A percentile compares a stretch with the other conserved stretches of the same genome.
Evolutionary conservation across 73 alveolate species (phyloP).

Genomic region (Tetrahymena malaccensis): DNA sequence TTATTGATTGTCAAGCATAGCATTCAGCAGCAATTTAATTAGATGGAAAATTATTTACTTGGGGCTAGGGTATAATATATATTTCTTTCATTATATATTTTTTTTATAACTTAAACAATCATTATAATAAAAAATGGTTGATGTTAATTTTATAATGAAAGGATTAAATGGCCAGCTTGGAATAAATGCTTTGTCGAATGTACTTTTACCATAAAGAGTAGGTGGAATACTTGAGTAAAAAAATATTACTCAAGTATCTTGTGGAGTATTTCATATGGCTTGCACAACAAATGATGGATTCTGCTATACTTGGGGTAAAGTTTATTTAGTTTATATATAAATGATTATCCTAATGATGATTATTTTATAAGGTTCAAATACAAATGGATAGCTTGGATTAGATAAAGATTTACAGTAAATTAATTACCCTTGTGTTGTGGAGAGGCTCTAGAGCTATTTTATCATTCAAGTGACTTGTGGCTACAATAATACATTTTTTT

Average conservation of each 20-base stretch:
- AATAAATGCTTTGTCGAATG: background rate
- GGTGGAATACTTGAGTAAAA: constrained; percentile 13
- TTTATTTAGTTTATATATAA: background rate
- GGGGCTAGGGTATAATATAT: constrained; percentile 23
- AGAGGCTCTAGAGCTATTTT: constrained; percentile 6
- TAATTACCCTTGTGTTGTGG: background rate
- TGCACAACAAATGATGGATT: constrained; percentile 36
- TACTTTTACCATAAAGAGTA: constrained; percentile 5
- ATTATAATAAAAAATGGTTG: too few species aligned
- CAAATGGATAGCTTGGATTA: constrained; percentile 29
- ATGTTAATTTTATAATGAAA: background rate
- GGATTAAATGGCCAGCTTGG: constrained; percentile 17
- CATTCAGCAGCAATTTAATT: constrained; percentile 25
- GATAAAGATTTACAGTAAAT: constrained; percentile 2
- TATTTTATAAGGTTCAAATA: constrained; percentile 14
- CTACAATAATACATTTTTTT: constrained; percentile 12
- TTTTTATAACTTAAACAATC: too few species aligned
- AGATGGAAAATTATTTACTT: constrained; percentile 22
- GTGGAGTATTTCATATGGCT: constrained; percentile 44
- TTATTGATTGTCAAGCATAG: constrained; percentile 18
- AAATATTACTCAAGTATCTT: constrained; percentile 15
- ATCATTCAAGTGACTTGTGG: constrained; percentile 24
- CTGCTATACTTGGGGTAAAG: constrained; percentile 2
- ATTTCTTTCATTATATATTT: too few species aligned
- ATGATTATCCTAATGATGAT: background rate